Evolutionary conservation across 176 grass and related monocot genomes (phyloP).

Genomic region (Oryza meyeriana): DNA sequence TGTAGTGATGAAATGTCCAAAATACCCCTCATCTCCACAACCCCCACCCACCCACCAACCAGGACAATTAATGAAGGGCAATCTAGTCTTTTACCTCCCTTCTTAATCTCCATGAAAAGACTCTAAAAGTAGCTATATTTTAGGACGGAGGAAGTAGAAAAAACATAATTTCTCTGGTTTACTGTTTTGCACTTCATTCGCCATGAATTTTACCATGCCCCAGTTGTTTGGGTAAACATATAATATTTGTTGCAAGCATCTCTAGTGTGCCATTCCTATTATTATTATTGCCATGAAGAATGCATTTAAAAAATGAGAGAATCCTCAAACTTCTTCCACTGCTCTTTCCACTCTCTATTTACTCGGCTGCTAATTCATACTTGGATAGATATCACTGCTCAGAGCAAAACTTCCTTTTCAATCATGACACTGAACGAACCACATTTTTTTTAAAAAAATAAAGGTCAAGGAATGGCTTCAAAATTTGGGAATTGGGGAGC

Average conservation of each 20-base stretch:
- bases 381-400: not conserved
- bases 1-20: no score
- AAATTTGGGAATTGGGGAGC: conserved; percentile 72
- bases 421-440: not conserved
- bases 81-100: no score
- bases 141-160: no score
- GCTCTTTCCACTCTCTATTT: not conserved
- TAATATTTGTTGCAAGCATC: not conserved
- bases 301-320: not conserved
- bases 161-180: not conserved
- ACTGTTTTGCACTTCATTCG: not conserved
- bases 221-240: conserved; percentile 16
- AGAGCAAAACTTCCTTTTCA: conserved; percentile 1
- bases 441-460: conserved; percentile 4
- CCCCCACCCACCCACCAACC: no score
- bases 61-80: no score
- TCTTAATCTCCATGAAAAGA: no score
- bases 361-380: not conserved
- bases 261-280: not conserved
- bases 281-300: not conserved
- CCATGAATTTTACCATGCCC: not conserved
- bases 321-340: not conserved
- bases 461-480: conserved; percentile 97
- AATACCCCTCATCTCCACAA: no score
- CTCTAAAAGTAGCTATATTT: no score